phyloP scores from a whole-genome alignment of 257 asterid genomes.

The Nicotiana sylvestris region DNA sequence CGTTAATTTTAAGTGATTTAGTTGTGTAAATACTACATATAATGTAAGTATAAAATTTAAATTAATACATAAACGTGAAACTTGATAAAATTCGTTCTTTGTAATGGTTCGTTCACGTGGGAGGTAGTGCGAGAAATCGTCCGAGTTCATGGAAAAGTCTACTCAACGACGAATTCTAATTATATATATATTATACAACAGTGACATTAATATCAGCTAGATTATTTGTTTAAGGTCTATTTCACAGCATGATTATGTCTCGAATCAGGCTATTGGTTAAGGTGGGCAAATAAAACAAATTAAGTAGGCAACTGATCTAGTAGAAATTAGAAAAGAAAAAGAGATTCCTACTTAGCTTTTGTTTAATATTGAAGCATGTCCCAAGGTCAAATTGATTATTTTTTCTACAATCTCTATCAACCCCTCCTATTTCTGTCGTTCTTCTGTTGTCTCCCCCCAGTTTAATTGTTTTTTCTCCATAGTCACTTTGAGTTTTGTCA shows the following conservation, averaged over 20 bases:
- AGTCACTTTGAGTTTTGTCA: neutral
- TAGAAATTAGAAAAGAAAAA: neutral
- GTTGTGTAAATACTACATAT: no score
- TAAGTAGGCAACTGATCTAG: neutral
- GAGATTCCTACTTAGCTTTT: neutral
- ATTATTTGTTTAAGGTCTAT: neutral
- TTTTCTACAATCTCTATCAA: neutral
- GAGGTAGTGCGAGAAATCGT: conserved; percentile 20
- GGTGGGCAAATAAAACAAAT: neutral
- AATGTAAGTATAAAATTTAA: no score
- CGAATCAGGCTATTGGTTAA: conserved; percentile 7
- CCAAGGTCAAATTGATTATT: conserved; percentile 4
- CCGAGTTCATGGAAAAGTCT: neutral
- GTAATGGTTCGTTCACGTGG: conserved; percentile 19
- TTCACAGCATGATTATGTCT: conserved; percentile 10
- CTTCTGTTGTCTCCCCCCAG: neutral
- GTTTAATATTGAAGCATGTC: neutral
- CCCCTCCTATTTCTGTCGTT: neutral
- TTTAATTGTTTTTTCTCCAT: neutral
- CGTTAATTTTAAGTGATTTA: no score
- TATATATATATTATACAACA: neutral
- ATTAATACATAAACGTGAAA: no score
- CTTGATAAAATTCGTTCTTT: neutral
- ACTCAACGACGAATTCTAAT: neutral
- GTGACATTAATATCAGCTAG: neutral